Base-by-base conservation (phyloP, 495 filamentous ascomycete genomes). In the Tetracladium marchalianum region DNA sequence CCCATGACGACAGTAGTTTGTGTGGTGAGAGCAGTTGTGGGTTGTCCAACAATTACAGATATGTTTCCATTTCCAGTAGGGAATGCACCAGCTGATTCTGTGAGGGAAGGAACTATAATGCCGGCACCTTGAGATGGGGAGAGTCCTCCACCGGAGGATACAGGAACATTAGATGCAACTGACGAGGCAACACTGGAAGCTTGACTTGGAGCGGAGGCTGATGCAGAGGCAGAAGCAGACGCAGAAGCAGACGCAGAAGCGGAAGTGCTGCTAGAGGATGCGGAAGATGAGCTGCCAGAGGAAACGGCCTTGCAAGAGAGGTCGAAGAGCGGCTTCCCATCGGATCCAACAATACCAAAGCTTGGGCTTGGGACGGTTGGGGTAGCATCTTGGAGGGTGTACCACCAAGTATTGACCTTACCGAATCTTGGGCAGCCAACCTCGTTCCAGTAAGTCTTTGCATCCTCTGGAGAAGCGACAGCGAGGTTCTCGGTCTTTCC, bases 391-490 rank as follows among this genome's bases (percentile, higher is more conserved):
- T 84, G 73, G 11, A 89, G 74, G 24, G 76, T 81, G 69, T 82
- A 87, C 76, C 77, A 93, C 74, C 75, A 93, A 44, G 77, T 79
- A 64, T 85, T 87, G 63, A 66, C 66, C 27, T 69, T 68, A 44
- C 75, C 80, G 49, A 89, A 79, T 43, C 60, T 46, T 57, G 66
- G 58, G 74, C 90, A 95, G 19, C 77, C 85, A 45, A 90, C 82
- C 39, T 81, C 61, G 49, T 85, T 72, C 85, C 86, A 95, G 69
- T 79, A 95, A 19, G 61, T 72, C 71, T 84, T 73, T 24, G 87
- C 84, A 59, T 92, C 93, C n/a, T 65, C 68, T 19, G 62, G 41
- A 15, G 66, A 77, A 17, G 90, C 73, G 7, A 82, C 66, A 43
- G 82, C 87, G 33, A 76, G 59, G 47, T 75, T 77, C 49, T 73